Evolutionary conservation across 129 eudicot genomes (phyloP), one percentile per base, ranked within the genome.

Genomic region (Gnaphalium uliginosum): DNA sequence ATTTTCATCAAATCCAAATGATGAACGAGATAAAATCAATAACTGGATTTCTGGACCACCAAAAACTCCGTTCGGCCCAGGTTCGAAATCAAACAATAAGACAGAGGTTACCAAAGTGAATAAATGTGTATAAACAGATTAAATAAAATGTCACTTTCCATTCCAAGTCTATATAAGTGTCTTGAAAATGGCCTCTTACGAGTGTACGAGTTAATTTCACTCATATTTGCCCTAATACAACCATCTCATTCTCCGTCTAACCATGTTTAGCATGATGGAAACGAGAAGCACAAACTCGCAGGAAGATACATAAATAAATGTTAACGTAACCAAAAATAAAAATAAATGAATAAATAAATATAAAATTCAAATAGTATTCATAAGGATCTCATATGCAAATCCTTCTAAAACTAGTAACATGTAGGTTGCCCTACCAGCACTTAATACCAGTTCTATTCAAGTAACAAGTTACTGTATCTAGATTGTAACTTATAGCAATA

Each of bases 231-330:
- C 74, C 59, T 67, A 37, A 26, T 57, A 77, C 59, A 56, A 54
- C 58, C 80, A 51, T 76, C 74, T 33, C 39, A 35, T 24, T 64
- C 70, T 33, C 24, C 26, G n/a, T 10, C 41, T 3, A 24, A 72
- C 21, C 66, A 33, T 35, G 77, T 57, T 57, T 33, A 14, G 56
- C 39, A 2, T 1, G 25, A 61, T 59, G 8, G 25, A 24, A 54
- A 41, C 15, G 59, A 73, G 27, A 61, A 59, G 21, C 13, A 59
- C 24, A 46, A 69, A 15, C 23, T 66, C 14, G 2, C 13, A 39
- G 46, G 14, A 10, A 61, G 3, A 13, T 61, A 5, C 66, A 23
- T n/a, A n/a, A n/a, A n/a, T n/a, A n/a, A n/a, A 59, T 53, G 63
- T 51, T 32, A 13, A 71, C 46, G 22, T 59, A 35, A 35, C 39